These are phyloP conservation scores for Lumnitzera racemosa DNA, from an alignment of 345 rosid genomes.

Conservation along the genomic window DNA sequence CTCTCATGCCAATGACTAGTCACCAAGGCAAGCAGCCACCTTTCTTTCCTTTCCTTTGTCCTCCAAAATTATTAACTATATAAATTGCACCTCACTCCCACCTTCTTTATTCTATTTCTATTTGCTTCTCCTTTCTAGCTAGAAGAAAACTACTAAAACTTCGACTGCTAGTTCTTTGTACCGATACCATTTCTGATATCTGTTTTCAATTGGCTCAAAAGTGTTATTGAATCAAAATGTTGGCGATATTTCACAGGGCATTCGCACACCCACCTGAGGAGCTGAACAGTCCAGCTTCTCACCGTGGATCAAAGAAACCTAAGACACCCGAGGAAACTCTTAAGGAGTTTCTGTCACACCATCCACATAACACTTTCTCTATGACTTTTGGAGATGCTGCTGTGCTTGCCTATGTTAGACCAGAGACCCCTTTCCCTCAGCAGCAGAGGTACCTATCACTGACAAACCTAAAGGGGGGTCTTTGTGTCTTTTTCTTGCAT, in stretches of 20 bases:
- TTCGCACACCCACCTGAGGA: constrained; percentile 86
- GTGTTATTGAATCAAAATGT: constrained; percentile 25
- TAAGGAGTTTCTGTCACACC: constrained; percentile 47
- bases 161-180: background rate
- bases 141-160: too few species aligned
- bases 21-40: too few species aligned
- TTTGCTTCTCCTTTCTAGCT: too few species aligned
- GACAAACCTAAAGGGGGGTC: background rate
- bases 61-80: too few species aligned
- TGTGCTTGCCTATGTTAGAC: constrained; percentile 50
- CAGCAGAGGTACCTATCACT: constrained; percentile 45
- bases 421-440: constrained; percentile 19
- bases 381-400: constrained; percentile 67
- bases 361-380: constrained; percentile 49
- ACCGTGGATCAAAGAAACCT: constrained; percentile 27
- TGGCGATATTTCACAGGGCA: constrained; percentile 82
- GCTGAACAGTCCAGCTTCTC: constrained; percentile 81
- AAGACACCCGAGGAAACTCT: constrained; percentile 67
- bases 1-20: too few species aligned
- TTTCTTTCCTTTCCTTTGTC: too few species aligned
- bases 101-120: too few species aligned
- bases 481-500: background rate
- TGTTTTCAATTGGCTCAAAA: background rate
- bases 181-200: too few species aligned
- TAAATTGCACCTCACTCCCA: too few species aligned